Evolutionary conservation across 192 early-diverging fungal species (phyloP).

Genomic region (Powellomyces hirtus): DNA sequence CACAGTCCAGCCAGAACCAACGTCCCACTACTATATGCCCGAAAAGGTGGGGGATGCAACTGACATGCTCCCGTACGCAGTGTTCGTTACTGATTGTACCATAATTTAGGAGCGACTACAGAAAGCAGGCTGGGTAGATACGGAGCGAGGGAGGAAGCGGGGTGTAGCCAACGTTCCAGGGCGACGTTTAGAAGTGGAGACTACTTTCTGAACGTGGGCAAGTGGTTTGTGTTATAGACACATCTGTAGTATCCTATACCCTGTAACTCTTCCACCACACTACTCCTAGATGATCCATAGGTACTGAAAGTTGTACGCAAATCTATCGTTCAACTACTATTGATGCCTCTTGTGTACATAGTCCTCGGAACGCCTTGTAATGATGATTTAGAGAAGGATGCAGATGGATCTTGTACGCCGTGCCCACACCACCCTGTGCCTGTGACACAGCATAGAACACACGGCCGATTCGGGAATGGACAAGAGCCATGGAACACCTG

Average conservation of each 20-base stretch:
- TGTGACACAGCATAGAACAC: conserved; percentile 66
- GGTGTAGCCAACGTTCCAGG: neutral
- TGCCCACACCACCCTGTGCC: conserved; percentile 45
- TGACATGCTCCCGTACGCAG: too few relatives aligned
- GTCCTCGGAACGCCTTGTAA: conserved; percentile 50
- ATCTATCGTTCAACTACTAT: too few relatives aligned
- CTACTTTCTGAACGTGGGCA: neutral
- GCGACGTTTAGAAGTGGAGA: neutral
- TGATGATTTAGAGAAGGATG: conserved; percentile 75
- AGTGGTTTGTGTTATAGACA: too few relatives aligned
- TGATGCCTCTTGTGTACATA: conserved; percentile 1
- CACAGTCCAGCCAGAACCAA: neutral
- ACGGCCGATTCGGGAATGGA: conserved; percentile 87
- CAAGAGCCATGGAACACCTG: conserved; percentile 87
- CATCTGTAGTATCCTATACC: too few relatives aligned
- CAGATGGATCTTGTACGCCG: conserved; percentile 65
- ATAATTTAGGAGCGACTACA: neutral
- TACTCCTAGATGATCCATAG: too few relatives aligned
- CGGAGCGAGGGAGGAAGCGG: neutral
- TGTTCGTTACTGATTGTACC: too few relatives aligned
- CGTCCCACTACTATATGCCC: neutral
- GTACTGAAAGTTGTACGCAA: too few relatives aligned
- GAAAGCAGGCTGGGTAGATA: neutral
- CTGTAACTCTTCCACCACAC: too few relatives aligned
- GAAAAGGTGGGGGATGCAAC: neutral